Evolutionary conservation across 495 filamentous ascomycete species (phyloP).

Genomic region (Filosporella fistucella): DNA sequence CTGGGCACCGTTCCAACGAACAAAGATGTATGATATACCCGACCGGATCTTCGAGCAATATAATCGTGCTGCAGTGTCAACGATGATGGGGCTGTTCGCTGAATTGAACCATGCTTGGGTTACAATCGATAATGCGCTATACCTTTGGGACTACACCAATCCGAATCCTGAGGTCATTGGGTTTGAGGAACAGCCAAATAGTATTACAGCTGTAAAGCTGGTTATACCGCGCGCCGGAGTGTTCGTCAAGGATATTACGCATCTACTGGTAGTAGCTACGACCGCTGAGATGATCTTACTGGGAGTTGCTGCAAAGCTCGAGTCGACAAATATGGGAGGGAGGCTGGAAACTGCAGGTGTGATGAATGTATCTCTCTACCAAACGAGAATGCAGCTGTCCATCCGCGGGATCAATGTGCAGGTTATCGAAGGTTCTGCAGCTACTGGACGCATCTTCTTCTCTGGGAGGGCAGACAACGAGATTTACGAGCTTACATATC

Average conservation of each 20-base stretch:
- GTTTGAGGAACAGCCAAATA: conserved; percentile 82
- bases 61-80: conserved; percentile 76
- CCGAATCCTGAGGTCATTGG: conserved; percentile 85
- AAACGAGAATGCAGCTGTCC: conserved; percentile 73
- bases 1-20: conserved; percentile 87
- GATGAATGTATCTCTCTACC: conserved; percentile 69
- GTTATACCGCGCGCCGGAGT: conserved; percentile 75
- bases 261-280: conserved; percentile 86
- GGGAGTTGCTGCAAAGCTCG: conserved; percentile 59
- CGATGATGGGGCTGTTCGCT: conserved; percentile 89
- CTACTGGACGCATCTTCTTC: conserved; percentile 88
- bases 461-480: conserved; percentile 74
- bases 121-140: conserved; percentile 89
- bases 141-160: conserved; percentile 95
- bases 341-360: conserved; percentile 54
- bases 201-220: conserved; percentile 79
- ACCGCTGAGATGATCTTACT: conserved; percentile 76
- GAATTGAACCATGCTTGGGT: conserved; percentile 94
- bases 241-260: conserved; percentile 77
- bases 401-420: conserved; percentile 68
- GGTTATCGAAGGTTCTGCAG: conserved; percentile 69
- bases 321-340: too few species aligned
- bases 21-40: conserved; percentile 78
- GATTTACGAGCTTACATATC: conserved; percentile 90
- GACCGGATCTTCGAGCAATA: conserved; percentile 86